Evolutionary conservation across 768 basidiomycete genomes (phyloP).

Genomic region (Sporobolomyces roseus): DNA sequence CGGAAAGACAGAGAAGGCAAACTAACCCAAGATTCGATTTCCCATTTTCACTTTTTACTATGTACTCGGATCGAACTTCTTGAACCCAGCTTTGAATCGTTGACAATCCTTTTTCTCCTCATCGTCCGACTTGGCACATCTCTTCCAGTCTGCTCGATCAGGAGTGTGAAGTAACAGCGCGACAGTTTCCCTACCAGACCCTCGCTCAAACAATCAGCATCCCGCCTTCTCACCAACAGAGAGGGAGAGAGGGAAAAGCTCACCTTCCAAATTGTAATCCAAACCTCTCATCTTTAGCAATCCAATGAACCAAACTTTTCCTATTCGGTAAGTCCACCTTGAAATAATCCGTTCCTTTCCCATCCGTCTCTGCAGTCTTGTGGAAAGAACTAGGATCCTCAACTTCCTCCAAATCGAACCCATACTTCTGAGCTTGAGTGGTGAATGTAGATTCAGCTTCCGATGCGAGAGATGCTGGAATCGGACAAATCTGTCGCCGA

Average conservation of each 20-base stretch:
- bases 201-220: background rate
- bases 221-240: background rate
- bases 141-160: slow-evolving; percentile 86
- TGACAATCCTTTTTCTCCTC: slow-evolving; percentile 80
- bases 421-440: slow-evolving; percentile 62
- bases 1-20: background rate
- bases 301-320: slow-evolving; percentile 74
- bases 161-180: slow-evolving; percentile 70
- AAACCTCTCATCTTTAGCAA: slow-evolving; percentile 73
- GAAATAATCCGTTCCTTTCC: slow-evolving; percentile 70
- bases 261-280: slow-evolving; percentile 92
- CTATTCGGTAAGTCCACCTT: slow-evolving; percentile 85
- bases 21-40: background rate
- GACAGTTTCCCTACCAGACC: slow-evolving; percentile 64
- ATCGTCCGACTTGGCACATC: slow-evolving; percentile 72
- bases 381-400: slow-evolving; percentile 59
- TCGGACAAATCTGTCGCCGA: slow-evolving; percentile 54
- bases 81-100: slow-evolving; percentile 77
- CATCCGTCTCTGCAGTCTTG: slow-evolving; percentile 45
- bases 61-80: slow-evolving; percentile 31
- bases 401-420: slow-evolving; percentile 72
- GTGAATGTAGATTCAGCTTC: slow-evolving; percentile 69
- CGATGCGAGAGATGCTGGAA: slow-evolving; percentile 62
- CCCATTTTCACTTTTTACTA: background rate
- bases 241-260: slow-evolving; percentile 43